phyloP scores from a whole-genome alignment of 1,284 basidiomycete genomes.

The Moniliella sp. region DNA sequence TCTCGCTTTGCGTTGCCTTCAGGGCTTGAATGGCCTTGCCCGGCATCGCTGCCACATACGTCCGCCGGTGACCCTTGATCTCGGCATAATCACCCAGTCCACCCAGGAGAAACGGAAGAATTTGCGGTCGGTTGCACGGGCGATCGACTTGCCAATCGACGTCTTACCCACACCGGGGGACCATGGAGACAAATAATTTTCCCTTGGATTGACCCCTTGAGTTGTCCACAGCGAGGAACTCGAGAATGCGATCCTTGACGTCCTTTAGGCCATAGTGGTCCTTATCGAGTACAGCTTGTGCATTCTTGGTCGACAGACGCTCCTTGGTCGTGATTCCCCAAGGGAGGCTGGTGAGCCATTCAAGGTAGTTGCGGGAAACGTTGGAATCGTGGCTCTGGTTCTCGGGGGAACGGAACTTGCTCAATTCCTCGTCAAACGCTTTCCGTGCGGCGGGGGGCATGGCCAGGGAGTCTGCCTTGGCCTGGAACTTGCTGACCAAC shows the following conservation, averaged over 20 bases:
- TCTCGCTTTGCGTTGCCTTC: conserved; percentile 88
- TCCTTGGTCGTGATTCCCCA: conserved; percentile 86
- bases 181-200: conserved; percentile 94
- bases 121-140: conserved; percentile 60
- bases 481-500: conserved; percentile 81
- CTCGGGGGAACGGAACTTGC: conserved; percentile 73
- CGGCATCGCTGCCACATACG: conserved; percentile 72
- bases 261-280: conserved; percentile 91
- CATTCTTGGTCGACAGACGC: conserved; percentile 72
- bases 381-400: conserved; percentile 58
- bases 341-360: conserved; percentile 55
- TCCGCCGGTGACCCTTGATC: conserved; percentile 92
- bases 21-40: conserved; percentile 94
- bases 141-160: conserved; percentile 65
- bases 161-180: conserved; percentile 90
- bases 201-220: conserved; percentile 84
- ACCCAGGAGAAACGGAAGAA: conserved; percentile 95
- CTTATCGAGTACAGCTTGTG: conserved; percentile 65
- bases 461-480: conserved; percentile 57
- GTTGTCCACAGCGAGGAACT: conserved; percentile 95
- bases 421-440: conserved; percentile 90
- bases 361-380: conserved; percentile 46
- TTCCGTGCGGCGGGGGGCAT: conserved; percentile 83
- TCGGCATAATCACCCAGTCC: conserved; percentile 91
- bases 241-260: conserved; percentile 82